A percentile compares a stretch with the other conserved stretches of the same genome.
Conservation (phyloP, 2,329 filamentous ascomycete genomes). For the Fusarium clavum region DNA sequence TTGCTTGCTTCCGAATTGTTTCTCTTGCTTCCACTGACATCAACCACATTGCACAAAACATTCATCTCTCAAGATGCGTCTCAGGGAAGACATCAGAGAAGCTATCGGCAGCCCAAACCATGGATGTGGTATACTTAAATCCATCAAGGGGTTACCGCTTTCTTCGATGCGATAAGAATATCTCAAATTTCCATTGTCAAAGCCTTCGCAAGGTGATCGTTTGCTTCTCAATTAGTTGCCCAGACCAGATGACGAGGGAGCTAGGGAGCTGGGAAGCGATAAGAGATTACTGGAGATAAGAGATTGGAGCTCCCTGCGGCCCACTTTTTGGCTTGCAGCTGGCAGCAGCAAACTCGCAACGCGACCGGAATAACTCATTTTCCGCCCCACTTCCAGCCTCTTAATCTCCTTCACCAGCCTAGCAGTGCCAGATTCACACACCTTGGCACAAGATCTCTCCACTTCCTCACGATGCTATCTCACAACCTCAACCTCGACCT, state of each 20-base stretch:
- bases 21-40: background rate
- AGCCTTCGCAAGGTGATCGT: background rate
- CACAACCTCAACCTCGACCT: background rate
- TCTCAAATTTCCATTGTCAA: background rate
- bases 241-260: accelerated
- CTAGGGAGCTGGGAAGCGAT: no score
- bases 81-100: background rate
- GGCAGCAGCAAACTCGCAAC: background rate
- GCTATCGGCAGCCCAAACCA: background rate
- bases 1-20: background rate
- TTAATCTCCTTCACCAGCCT: background rate
- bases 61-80: background rate
- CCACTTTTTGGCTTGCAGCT: background rate
- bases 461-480: background rate
- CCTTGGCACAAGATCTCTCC: background rate
- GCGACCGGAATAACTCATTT: background rate
- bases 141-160: accelerated
- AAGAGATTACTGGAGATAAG: no score
- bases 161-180: background rate
- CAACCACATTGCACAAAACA: background rate
- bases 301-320: no score
- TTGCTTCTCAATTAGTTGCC: background rate
- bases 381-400: conserved; percentile 2
- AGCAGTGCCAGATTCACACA: background rate
- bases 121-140: background rate